These are phyloP conservation scores for Silene noctiflora DNA, from an alignment of 179 eudicot genomes.

Conservation along the genomic window DNA sequence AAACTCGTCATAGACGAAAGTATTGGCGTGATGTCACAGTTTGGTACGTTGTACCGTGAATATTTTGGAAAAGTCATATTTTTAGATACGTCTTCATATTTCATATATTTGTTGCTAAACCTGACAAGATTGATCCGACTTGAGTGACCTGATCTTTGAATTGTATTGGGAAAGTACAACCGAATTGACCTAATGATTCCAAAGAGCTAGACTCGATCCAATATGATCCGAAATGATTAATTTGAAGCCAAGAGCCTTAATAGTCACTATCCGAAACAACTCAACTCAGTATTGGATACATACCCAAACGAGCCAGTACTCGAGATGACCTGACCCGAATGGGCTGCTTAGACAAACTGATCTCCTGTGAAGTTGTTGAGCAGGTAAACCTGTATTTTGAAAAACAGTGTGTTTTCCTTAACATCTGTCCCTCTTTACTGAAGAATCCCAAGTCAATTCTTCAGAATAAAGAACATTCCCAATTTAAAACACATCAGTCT, in stretches of 20 bases:
- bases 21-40: too few species aligned
- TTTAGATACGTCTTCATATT: too few species aligned
- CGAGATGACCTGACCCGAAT: background rate
- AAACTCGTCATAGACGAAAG: too few species aligned
- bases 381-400: constrained; percentile 28
- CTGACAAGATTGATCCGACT: too few species aligned
- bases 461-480: background rate
- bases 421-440: constrained; percentile 15
- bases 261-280: background rate
- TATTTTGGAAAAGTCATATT: too few species aligned
- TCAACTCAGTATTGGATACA: background rate
- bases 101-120: too few species aligned
- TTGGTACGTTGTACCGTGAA: too few species aligned
- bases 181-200: background rate
- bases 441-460: background rate
- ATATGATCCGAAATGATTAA: too few species aligned
- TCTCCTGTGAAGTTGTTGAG: constrained; percentile 22
- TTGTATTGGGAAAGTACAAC: background rate
- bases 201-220: too few species aligned
- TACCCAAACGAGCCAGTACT: background rate
- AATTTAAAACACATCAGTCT: background rate
- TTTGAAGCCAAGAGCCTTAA: too few species aligned
- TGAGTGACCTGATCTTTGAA: too few species aligned
- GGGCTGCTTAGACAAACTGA: background rate
- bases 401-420: constrained; percentile 15